These are phyloP conservation scores for Pyrenochaeta sp. DNA, from an alignment of 2,329 filamentous ascomycete species.

Conservation along the genomic window DNA sequence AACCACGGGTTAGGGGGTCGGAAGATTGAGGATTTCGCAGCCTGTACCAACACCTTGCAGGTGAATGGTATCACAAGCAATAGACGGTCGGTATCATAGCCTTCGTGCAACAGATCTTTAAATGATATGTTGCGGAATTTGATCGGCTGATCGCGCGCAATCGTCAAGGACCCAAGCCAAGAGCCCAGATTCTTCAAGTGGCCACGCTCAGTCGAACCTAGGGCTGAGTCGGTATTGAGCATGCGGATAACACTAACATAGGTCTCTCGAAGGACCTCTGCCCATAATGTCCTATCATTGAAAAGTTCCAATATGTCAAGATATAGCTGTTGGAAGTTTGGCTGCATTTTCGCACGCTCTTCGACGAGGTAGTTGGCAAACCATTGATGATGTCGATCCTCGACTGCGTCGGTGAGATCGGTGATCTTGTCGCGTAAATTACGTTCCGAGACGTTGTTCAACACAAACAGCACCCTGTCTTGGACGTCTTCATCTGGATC, in stretches of 20 bases:
- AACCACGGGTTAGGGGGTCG: conserved; percentile 96
- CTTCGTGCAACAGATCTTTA: conserved; percentile 93
- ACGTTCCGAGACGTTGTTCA: conserved; percentile 94
- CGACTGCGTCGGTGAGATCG: conserved; percentile 80
- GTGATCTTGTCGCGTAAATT: conserved; percentile 85
- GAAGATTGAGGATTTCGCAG: conserved; percentile 85
- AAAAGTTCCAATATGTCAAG: conserved; percentile 87
- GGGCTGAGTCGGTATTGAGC: conserved; percentile 87
- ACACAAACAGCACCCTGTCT: conserved; percentile 91
- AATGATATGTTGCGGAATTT: conserved; percentile 97
- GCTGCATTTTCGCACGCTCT: conserved; percentile 94
- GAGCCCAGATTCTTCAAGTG: conserved; percentile 92
- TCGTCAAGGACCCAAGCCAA: conserved; percentile 92
- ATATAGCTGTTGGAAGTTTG: conserved; percentile 95
- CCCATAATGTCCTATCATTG: conserved; percentile 79
- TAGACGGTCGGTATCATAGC: conserved; percentile 89
- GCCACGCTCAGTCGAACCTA: conserved; percentile 84
- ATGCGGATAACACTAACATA: conserved; percentile 86
- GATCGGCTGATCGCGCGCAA: conserved; percentile 93
- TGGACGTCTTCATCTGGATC: conserved; percentile 86
- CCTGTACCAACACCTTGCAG: conserved; percentile 92
- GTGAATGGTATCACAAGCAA: conserved; percentile 96
- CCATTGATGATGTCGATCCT: conserved; percentile 89
- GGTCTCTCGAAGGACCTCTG: conserved; percentile 90
- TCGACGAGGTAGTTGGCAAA: conserved; percentile 95